A percentile compares a stretch with the other conserved stretches of the same genome.
phyloP scores from a whole-genome alignment of 345 rosid species.

The Eucalyptus shirleyi region DNA sequence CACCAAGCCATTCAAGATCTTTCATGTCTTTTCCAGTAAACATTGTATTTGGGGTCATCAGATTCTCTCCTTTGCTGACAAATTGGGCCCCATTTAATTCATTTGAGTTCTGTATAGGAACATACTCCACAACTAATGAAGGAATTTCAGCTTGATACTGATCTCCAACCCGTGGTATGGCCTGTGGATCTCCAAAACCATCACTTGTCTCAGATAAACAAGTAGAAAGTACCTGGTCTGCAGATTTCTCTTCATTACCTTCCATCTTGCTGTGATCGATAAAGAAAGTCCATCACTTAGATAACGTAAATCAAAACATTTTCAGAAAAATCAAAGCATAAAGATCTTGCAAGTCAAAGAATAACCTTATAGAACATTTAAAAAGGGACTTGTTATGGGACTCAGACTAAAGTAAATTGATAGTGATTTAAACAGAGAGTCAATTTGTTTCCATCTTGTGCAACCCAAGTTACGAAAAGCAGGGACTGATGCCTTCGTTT shows the following conservation, averaged over 20 bases:
- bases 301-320: neutral
- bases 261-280: neutral
- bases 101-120: neutral
- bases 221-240: neutral
- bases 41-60: neutral
- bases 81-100: neutral
- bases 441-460: neutral
- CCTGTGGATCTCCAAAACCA: slow-evolving; percentile 18
- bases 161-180: slow-evolving; percentile 45
- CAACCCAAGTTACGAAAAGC: neutral
- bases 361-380: neutral
- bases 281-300: neutral
- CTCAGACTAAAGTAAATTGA: neutral
- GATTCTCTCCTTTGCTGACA: neutral
- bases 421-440: neutral
- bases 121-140: slow-evolving; percentile 5
- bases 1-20: neutral
- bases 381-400: neutral
- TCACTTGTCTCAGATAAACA: neutral
- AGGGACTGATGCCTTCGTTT: neutral
- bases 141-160: slow-evolving; percentile 42
- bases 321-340: neutral
- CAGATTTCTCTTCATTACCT: neutral
- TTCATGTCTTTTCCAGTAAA: neutral
- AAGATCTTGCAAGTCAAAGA: neutral